phyloP scores from a whole-genome alignment of 176 grass and related monocot genomes.

The Eragrostis curvula region DNA sequence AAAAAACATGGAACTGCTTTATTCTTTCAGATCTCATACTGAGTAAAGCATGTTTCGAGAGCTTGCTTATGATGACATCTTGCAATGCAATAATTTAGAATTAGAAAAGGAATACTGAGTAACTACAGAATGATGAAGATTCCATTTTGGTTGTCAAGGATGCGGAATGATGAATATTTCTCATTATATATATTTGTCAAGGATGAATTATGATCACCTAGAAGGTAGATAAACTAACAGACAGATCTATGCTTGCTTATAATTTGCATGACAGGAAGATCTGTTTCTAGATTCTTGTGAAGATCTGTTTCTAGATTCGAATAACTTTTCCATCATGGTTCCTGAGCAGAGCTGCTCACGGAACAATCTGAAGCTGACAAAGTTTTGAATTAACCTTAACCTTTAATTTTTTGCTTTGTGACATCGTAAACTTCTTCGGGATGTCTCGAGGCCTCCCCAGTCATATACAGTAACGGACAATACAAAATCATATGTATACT shows the following conservation, averaged over 20 bases:
- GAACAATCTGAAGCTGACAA: not conserved
- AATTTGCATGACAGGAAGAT: slow-evolving; percentile 3
- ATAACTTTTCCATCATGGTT: slow-evolving; percentile 2
- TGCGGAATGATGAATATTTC: slow-evolving; percentile 25
- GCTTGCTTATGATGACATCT: slow-evolving; percentile 4
- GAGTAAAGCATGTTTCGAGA: not conserved
- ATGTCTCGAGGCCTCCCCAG: not conserved
- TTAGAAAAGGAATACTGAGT: not conserved
- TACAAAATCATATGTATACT: not conserved
- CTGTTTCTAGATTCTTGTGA: not conserved
- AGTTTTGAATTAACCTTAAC: not conserved
- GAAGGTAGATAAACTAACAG: not conserved
- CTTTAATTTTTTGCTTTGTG: not conserved
- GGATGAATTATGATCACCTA: not conserved
- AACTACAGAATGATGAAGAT: slow-evolving; percentile 35
- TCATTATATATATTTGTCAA: not conserved
- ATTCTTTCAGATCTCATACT: slow-evolving; percentile 7
- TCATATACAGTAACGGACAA: not conserved
- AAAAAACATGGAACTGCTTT: slow-evolving; percentile 19
- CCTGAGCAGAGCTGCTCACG: not conserved
- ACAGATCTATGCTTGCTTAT: slow-evolving; percentile 18
- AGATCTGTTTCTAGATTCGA: not conserved
- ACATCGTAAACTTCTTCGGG: not conserved
- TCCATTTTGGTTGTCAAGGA: not conserved
- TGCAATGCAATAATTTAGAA: not conserved